Percentiles rank a stretch among this genome's conserved stretches.
Conservation (phyloP, 2,329 filamentous ascomycete species). For the Fusarium xyrophilum region DNA sequence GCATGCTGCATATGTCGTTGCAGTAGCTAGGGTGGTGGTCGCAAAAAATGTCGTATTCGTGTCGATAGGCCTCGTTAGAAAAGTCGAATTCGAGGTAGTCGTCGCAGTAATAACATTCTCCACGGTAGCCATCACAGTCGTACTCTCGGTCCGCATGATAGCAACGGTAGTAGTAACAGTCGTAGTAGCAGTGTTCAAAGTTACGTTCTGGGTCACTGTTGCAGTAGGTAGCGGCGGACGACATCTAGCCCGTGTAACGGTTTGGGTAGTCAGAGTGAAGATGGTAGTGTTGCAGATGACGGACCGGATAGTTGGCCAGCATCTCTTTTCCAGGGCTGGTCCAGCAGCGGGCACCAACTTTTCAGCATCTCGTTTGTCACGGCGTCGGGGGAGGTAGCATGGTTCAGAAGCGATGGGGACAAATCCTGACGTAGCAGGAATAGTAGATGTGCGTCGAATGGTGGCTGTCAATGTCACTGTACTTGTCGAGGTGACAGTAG, state of each 20-base stretch:
- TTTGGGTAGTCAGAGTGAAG: background rate
- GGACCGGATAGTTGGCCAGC: background rate
- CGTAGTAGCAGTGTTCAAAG: background rate
- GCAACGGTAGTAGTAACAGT: background rate
- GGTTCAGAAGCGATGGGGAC: background rate
- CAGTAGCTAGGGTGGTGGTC: background rate
- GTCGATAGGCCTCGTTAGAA: too few species aligned
- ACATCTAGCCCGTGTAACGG: background rate
- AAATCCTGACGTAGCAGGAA: background rate
- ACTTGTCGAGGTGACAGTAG: background rate
- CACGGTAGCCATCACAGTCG: background rate
- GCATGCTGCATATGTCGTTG: background rate
- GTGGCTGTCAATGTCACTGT: background rate
- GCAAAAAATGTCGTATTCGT: background rate
- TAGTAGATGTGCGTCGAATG: background rate
- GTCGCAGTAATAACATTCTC: background rate
- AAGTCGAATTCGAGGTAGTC: background rate
- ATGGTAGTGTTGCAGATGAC: background rate
- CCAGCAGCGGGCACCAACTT: too few species aligned
- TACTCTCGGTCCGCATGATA: background rate
- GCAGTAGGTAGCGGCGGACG: background rate
- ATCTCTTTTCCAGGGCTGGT: background rate
- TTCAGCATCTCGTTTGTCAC: background rate
- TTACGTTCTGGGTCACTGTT: background rate
- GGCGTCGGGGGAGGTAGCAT: background rate